Evolutionary conservation across 345 rosid genomes (phyloP), one percentile per base, ranked within the genome.

Genomic region (Eucalyptus guilfoylei): DNA sequence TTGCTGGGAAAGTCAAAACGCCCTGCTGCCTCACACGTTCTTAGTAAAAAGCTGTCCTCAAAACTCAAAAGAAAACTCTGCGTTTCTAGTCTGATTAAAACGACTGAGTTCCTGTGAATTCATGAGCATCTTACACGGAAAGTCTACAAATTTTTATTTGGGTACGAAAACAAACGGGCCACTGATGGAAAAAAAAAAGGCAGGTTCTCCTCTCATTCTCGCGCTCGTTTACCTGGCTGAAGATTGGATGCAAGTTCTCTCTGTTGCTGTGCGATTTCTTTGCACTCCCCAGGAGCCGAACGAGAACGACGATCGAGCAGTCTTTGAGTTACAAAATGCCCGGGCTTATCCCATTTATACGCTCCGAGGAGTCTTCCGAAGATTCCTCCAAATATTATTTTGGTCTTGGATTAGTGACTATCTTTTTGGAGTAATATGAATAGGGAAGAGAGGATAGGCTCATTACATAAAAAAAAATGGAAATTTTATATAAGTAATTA

Each of bases 391-490:
- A 52, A 52, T 52, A 19, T 52, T 52, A 52, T 52, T 52, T 52
- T 52, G 9, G 9, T 24, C 1, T 10, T 55, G 14, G 54, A 50
- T 50, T 17, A 50, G 1, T 3, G 54, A 50, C 23, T 8, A 6
- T 15, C 4, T 19, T 52, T 52, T 52, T 52, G 11, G 58, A 52
- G 58, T 2, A 52, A 52, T 21, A 4, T 52, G 58, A 21, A 52
- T 8, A 19, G 5, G 26, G 26, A 19, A 19, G 26, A 52, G 11
- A 8, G 58, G 11, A 8, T 52, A 8, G 11, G 58, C 24, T 52
- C 0, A 1, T 52, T 52, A 8, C 26, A 4, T 8, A 17, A 3
- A 17, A 7, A 50, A 0, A 52, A 7, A 52, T 7, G 24, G 0
- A 19, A 52, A 52, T 19, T 52, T 52, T 52, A 19, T 21, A 19